These are phyloP conservation scores for Neltuma alba DNA, from an alignment of 306 rosid genomes.

Conservation along the genomic window DNA sequence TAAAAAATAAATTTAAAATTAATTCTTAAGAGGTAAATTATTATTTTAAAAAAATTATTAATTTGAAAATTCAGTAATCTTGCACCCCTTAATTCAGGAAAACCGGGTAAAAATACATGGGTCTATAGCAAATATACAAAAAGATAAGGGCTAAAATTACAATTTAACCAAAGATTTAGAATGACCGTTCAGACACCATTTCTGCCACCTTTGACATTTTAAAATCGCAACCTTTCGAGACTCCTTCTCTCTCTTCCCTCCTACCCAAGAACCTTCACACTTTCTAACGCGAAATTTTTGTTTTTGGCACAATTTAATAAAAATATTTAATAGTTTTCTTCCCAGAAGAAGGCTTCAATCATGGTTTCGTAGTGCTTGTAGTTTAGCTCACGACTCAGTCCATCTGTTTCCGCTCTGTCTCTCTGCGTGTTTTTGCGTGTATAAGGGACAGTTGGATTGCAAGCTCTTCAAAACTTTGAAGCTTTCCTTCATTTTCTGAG, in stretches of 20 bases:
- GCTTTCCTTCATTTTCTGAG: constrained; percentile 17
- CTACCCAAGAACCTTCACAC: neutral
- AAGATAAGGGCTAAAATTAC: neutral
- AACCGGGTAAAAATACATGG: too few relatives aligned
- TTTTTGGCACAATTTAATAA: neutral
- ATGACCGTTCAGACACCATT: neutral
- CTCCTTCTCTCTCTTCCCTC: neutral
- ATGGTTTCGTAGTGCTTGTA: constrained; percentile 60
- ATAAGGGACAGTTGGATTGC: constrained; percentile 29
- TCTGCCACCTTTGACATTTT: neutral
- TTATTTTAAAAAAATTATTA: too few relatives aligned
- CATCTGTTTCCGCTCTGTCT: constrained; percentile 32
- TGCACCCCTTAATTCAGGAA: too few relatives aligned
- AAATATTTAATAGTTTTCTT: neutral
- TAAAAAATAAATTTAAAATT: too few relatives aligned
- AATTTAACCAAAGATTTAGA: neutral
- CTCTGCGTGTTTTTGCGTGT: neutral
- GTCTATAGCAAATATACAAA: neutral
- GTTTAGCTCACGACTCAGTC: constrained; percentile 66
- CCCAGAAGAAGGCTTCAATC: constrained; percentile 37
- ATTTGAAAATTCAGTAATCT: too few relatives aligned
- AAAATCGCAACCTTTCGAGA: neutral
- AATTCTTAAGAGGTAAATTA: neutral
- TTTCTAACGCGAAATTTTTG: neutral
- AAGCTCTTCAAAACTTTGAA: constrained; percentile 22